Evolutionary conservation across 1,284 basidiomycete species (phyloP).

Genomic region (Malassezia japonica): DNA sequence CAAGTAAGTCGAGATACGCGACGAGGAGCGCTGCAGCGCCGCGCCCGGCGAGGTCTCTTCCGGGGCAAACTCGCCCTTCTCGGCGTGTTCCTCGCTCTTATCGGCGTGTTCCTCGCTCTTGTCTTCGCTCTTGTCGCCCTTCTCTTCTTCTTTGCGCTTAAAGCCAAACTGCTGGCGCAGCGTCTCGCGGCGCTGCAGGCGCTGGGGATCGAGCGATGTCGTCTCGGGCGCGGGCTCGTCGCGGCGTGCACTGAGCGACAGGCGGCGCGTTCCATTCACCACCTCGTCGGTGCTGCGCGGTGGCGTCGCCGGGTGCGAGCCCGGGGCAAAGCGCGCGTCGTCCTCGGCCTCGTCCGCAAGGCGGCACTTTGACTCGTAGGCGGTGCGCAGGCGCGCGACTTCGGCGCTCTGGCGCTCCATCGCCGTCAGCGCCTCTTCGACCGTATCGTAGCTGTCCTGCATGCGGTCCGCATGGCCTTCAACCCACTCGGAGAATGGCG

Average conservation of each 20-base stretch:
- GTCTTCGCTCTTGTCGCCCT: too few species aligned
- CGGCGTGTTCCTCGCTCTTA: neutral
- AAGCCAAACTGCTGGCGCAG: conserved; percentile 46
- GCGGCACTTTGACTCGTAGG: conserved; percentile 41
- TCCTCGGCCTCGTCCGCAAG: conserved; percentile 45
- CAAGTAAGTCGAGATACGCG: conserved; percentile 22
- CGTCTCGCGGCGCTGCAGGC: conserved; percentile 39
- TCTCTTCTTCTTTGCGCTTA: conserved; percentile 2
- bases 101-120: too few species aligned
- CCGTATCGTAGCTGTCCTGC: conserved; percentile 32
- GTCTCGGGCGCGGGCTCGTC: neutral
- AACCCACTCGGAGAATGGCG: conserved; percentile 39
- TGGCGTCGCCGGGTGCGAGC: neutral
- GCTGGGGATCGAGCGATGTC: conserved; percentile 16
- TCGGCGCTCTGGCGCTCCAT: conserved; percentile 35
- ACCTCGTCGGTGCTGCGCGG: conserved; percentile 15
- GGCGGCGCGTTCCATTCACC: conserved; percentile 1
- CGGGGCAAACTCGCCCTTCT: neutral
- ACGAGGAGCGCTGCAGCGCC: conserved; percentile 1
- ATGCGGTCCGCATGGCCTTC: conserved; percentile 30
- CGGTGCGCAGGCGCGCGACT: conserved; percentile 28
- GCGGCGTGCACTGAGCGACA: neutral
- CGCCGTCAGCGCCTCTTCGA: conserved; percentile 28
- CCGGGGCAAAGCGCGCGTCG: conserved; percentile 40
- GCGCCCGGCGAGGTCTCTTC: neutral